Conservation (phyloP, 108 stramenopile genomes). For the Pseudonitzschia multistriata region DNA sequence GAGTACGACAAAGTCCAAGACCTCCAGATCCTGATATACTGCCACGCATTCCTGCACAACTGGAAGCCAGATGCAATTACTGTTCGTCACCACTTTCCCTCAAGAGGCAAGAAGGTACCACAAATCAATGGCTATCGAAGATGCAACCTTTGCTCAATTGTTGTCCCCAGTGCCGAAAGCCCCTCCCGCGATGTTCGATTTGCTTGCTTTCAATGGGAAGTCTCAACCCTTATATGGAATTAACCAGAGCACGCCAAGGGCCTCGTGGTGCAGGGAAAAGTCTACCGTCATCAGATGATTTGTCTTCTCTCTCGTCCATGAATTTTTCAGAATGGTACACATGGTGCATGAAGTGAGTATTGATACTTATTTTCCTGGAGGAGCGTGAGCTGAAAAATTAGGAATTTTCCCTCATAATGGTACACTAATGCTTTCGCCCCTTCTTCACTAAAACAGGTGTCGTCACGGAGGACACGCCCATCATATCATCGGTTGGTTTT, state of each 20-base stretch:
- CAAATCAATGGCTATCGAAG: slow-evolving; percentile 79
- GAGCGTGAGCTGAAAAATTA: background rate
- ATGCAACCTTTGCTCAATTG: slow-evolving; percentile 81
- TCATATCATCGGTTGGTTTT: slow-evolving; percentile 86
- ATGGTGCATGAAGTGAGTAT: slow-evolving; percentile 73
- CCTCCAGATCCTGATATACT: slow-evolving; percentile 34
- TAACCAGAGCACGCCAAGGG: slow-evolving; percentile 56
- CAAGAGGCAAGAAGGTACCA: slow-evolving; percentile 55
- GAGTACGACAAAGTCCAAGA: slow-evolving; percentile 24
- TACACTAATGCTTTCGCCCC: background rate
- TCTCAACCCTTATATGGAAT: slow-evolving; percentile 86
- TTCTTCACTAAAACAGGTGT: slow-evolving; percentile 34
- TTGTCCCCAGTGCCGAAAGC: slow-evolving; percentile 88
- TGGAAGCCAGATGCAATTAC: slow-evolving; percentile 85
- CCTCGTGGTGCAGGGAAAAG: slow-evolving; percentile 24
- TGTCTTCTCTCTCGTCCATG: slow-evolving; percentile 57
- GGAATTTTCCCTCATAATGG: background rate
- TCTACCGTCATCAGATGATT: slow-evolving; percentile 42
- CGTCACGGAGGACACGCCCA: slow-evolving; percentile 85
- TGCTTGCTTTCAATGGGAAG: slow-evolving; percentile 81
- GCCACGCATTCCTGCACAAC: slow-evolving; percentile 39
- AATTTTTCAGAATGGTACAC: slow-evolving; percentile 86
- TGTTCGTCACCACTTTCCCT: slow-evolving; percentile 73
- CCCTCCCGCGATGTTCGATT: slow-evolving; percentile 82
- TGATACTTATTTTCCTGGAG: background rate